These are phyloP conservation scores for Wickerhamomyces xylosicus DNA, from an alignment of 805 yeast species.

Conservation along the genomic window DNA sequence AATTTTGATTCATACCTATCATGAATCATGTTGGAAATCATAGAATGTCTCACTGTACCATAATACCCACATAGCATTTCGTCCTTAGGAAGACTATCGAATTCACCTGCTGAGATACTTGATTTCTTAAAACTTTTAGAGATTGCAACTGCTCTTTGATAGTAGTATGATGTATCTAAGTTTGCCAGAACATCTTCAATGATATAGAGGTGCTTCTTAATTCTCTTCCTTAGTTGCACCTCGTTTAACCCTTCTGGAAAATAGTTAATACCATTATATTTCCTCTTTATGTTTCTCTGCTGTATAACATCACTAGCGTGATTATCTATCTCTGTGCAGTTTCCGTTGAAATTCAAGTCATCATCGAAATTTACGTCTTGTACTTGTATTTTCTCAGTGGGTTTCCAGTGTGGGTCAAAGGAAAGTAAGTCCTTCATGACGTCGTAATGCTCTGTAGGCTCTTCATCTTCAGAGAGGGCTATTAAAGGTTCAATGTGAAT, in stretches of 20 bases:
- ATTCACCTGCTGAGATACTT: constrained; percentile 29
- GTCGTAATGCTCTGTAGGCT: no score
- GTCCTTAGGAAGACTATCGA: constrained; percentile 34
- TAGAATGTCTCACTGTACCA: constrained; percentile 47
- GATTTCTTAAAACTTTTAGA: constrained; percentile 28
- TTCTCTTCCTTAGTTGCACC: constrained; percentile 20
- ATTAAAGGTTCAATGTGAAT: no score
- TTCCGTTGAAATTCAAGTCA: no score
- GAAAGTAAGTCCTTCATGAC: no score
- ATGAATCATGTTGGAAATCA: constrained; percentile 35
- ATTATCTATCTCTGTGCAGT: no score
- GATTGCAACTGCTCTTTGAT: constrained; percentile 36
- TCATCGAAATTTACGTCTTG: no score
- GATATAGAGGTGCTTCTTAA: constrained; percentile 21
- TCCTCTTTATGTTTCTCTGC: background rate
- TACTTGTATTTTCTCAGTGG: no score
- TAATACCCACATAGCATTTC: constrained; percentile 47
- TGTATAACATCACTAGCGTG: no score
- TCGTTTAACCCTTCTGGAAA: constrained; percentile 20
- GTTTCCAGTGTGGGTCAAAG: no score
- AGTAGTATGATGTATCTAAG: constrained; percentile 34
- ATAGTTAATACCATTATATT: constrained; percentile 6
- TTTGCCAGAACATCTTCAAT: constrained; percentile 36
- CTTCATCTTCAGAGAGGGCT: no score
- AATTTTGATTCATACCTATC: constrained; percentile 23